Evolutionary conservation across 2,329 filamentous ascomycete species (phyloP), one percentile per base, ranked within the genome.

Genomic region (Penicillium sp.): DNA sequence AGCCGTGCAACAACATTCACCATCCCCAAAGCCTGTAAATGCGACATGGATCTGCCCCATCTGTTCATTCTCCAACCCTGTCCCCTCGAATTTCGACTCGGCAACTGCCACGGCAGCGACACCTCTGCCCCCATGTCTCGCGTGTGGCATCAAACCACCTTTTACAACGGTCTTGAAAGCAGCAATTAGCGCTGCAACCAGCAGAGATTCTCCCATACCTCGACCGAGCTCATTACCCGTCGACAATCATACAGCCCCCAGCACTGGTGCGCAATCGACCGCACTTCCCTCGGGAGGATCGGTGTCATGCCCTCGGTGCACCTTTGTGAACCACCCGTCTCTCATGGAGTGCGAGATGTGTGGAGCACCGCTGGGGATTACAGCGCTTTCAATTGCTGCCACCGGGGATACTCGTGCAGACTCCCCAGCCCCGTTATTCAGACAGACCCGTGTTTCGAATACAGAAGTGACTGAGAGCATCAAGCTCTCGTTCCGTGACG

Each of bases 31-130:
- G 50, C 69, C 53, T 41, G 67, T 69, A 33, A 50, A 78, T 44
- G 87, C 87, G 4, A 96, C 89, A 3, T 97, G 91, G 91, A 83
- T 97, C 14, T 97, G 91, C 69, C 85, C 87, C 2, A 97, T 97
- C 57, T 97, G 91, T 73, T 91, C 86, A 53, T 94, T 94, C 60
- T 91, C 90, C 7, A 97, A 97, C 58, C 84, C 87, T 0, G 82
- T 96, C 1, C 90, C 93, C 1, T 86, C 87, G 25, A 96, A 95
- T 63, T 97, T 97, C 62, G 91, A 97, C 57, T 86, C 89, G 0
- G 77, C 83, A 1, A 83, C 84, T 2, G 88, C 88, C 7, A 93
- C 80, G 46, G 79, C 83, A 14, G 81, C 88, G 48, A 94, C 86
- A 4, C 84, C 83, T 7, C 70, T 95, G 15, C 86, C 90, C 3